Conservation (phyloP, 139 green algal species). For the Chlorokybus atmophyticus region DNA sequence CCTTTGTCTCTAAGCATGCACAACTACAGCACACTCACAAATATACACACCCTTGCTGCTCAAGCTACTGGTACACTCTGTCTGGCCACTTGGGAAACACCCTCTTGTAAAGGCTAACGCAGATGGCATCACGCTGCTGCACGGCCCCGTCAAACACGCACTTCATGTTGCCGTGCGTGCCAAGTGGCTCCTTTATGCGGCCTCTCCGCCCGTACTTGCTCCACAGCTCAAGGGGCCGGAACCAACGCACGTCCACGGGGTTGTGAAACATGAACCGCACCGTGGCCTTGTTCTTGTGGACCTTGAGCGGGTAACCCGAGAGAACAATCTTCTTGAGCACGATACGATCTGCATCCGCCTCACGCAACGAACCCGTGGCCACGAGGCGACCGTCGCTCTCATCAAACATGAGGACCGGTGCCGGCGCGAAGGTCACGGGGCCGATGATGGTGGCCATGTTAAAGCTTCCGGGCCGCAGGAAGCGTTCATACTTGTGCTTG, state of each 20-base stretch:
- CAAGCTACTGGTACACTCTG: no score
- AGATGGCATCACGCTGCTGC: constrained; percentile 82
- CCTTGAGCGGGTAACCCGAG: constrained; percentile 55
- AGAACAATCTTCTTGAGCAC: constrained; percentile 30
- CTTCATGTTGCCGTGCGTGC: constrained; percentile 90
- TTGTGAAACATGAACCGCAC: constrained; percentile 92
- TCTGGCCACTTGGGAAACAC: constrained; percentile 80
- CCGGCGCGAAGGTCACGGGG: constrained; percentile 67
- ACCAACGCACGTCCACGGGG: constrained; percentile 78
- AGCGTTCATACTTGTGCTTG: constrained; percentile 90
- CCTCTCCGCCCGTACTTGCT: constrained; percentile 76
- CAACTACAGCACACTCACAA: no score
- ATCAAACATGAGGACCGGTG: constrained; percentile 74
- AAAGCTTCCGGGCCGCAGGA: constrained; percentile 47
- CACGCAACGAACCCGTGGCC: constrained; percentile 8
- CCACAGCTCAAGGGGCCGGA: constrained; percentile 77
- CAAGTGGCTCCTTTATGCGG: constrained; percentile 82
- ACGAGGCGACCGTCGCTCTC: neutral
- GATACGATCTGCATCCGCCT: constrained; percentile 12
- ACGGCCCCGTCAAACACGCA: constrained; percentile 78
- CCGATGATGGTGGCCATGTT: constrained; percentile 59
- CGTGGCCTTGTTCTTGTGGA: constrained; percentile 78
- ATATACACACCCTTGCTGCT: no score
- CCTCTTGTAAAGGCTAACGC: constrained; percentile 91
- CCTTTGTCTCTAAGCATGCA: no score